Conservation (phyloP, 768 basidiomycete species). For the Leccinum barrowsii region DNA sequence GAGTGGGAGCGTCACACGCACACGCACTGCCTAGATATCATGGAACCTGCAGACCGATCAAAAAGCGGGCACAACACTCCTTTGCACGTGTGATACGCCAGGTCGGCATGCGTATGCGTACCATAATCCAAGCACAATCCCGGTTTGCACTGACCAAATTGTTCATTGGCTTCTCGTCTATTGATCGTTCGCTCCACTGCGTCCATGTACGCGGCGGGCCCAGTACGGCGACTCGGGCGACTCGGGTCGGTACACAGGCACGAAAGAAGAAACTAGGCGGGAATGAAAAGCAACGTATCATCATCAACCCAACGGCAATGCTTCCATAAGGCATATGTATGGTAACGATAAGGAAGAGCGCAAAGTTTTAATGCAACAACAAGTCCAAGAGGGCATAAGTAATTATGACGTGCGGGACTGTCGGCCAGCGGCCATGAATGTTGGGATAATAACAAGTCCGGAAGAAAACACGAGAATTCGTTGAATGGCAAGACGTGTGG, state of each 20-base stretch:
- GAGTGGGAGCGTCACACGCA: neutral
- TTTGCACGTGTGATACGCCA: neutral
- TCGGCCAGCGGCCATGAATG: constrained; percentile 2
- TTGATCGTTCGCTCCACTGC: neutral
- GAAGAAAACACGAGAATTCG: neutral
- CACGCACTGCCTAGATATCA: neutral
- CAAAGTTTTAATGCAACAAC: constrained; percentile 2
- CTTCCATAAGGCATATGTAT: neutral
- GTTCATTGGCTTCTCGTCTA: neutral
- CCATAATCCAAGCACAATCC: neutral
- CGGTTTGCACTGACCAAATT: neutral
- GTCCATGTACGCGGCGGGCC: neutral
- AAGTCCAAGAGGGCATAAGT: constrained; percentile 12
- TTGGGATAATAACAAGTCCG: constrained; percentile 15
- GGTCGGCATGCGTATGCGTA: neutral
- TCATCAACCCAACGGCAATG: neutral
- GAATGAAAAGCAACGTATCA: constrained; percentile 13
- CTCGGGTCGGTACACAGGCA: neutral
- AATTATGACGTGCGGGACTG: constrained; percentile 1
- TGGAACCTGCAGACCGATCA: neutral
- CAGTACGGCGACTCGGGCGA: neutral
- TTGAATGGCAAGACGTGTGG: neutral
- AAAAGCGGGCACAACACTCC: neutral
- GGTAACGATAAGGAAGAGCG: neutral
- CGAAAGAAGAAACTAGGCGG: constrained; percentile 7